phyloP scores from a whole-genome alignment of 768 basidiomycete species.

The Boletus rubescentipes region DNA sequence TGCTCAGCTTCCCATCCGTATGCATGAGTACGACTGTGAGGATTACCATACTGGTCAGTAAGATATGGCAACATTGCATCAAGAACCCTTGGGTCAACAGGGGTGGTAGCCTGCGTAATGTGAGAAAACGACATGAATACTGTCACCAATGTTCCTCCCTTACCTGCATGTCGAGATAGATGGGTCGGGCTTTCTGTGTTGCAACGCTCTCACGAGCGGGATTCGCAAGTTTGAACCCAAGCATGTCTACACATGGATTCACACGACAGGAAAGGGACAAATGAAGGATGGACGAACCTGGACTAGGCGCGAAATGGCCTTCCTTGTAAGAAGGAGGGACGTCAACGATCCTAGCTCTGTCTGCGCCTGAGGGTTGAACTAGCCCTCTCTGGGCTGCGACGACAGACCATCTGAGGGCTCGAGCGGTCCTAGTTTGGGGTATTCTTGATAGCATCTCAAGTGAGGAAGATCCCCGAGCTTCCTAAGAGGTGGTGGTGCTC shows the following conservation, averaged over 20 bases:
- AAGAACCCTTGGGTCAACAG: slow-evolving; percentile 93
- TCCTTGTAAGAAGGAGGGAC: slow-evolving; percentile 73
- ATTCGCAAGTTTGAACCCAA: slow-evolving; percentile 79
- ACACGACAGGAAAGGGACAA: background rate
- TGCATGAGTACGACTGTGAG: slow-evolving; percentile 96
- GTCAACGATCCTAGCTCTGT: slow-evolving; percentile 81
- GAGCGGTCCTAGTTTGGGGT: slow-evolving; percentile 36
- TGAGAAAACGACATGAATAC: slow-evolving; percentile 4
- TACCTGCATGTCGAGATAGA: slow-evolving; percentile 98
- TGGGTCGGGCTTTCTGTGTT: slow-evolving; percentile 73
- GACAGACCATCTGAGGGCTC: slow-evolving; percentile 22
- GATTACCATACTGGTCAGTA: slow-evolving; percentile 96
- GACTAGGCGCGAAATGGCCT: slow-evolving; percentile 64
- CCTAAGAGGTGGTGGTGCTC: slow-evolving; percentile 9
- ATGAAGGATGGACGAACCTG: slow-evolving; percentile 46
- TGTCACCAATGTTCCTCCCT: slow-evolving; percentile 17
- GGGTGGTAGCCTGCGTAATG: slow-evolving; percentile 81
- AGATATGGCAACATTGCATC: slow-evolving; percentile 96
- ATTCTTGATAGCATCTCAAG: slow-evolving; percentile 59
- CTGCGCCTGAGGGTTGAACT: slow-evolving; percentile 80
- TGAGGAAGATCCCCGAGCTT: slow-evolving; percentile 1
- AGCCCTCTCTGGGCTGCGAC: slow-evolving; percentile 51
- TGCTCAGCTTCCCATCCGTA: slow-evolving; percentile 99
- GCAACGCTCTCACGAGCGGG: slow-evolving; percentile 57
- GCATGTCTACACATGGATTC: slow-evolving; percentile 62